These are phyloP conservation scores for Epichloe coenophiala DNA, from an alignment of 2,329 filamentous ascomycete genomes.

Conservation along the genomic window DNA sequence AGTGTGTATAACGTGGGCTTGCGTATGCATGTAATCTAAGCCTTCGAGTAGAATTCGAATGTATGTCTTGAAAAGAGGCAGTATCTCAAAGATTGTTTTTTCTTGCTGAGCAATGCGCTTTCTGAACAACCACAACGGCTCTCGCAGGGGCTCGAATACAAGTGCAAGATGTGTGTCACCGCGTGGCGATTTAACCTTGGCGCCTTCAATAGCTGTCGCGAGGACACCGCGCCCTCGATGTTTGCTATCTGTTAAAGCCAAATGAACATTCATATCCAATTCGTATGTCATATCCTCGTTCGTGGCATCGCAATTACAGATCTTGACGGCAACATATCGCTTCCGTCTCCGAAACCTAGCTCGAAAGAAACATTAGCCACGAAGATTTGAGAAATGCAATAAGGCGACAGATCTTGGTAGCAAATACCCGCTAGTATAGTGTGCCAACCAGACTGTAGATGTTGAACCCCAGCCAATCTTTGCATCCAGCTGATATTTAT, in stretches of 20 bases:
- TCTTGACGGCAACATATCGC: conserved; percentile 12
- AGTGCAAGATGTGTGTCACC: conserved; percentile 21
- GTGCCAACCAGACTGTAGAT: conserved; percentile 25
- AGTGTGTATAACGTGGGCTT: conserved; percentile 30
- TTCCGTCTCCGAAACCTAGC: conserved; percentile 1
- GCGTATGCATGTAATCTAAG: conserved; percentile 24
- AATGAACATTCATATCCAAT: conserved; percentile 5
- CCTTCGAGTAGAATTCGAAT: conserved; percentile 23
- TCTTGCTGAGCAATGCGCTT: conserved; percentile 21
- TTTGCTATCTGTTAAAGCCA: conserved; percentile 1
- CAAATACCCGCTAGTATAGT: conserved; percentile 4
- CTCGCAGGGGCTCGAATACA: conserved; percentile 25
- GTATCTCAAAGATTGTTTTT: conserved; percentile 2
- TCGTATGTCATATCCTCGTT: conserved; percentile 12
- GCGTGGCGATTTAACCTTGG: conserved; percentile 14
- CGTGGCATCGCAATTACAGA: conserved; percentile 10
- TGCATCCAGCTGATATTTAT: conserved; percentile 18
- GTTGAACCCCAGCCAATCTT: conserved; percentile 24
- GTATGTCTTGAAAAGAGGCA: conserved; percentile 20
- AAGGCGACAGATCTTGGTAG: not conserved
- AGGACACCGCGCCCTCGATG: conserved; percentile 18
- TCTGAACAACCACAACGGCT: conserved; percentile 22
- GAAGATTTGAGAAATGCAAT: not conserved
- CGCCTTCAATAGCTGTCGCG: conserved; percentile 18
- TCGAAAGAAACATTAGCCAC: not conserved